phyloP scores from a whole-genome alignment of 148 eudicot genomes.

The Rhododendron mucronatum region DNA sequence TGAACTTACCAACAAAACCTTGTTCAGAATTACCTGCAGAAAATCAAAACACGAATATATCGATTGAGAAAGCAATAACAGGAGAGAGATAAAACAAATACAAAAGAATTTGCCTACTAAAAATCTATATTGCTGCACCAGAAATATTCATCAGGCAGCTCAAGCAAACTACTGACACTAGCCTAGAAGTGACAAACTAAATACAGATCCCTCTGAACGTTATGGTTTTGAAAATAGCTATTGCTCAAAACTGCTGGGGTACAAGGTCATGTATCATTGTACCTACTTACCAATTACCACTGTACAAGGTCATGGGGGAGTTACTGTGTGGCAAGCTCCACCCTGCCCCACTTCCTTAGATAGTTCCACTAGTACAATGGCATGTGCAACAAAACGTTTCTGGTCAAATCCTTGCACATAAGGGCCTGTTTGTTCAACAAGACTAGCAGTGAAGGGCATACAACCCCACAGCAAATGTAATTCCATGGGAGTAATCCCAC shows the following conservation, averaged over 20 bases:
- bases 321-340: not conserved
- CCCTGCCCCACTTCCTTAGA: not conserved
- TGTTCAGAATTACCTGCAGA: conserved; percentile 73
- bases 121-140: not conserved
- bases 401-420: not conserved
- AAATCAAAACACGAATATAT: not conserved
- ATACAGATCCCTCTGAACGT: not conserved
- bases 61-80: not conserved
- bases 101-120: not conserved
- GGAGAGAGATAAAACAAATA: not conserved
- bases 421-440: not conserved
- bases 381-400: not conserved
- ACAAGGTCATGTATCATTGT: not conserved
- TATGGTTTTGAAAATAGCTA: not conserved
- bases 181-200: not conserved
- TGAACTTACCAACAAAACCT: conserved; percentile 84
- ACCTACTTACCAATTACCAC: not conserved
- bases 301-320: not conserved
- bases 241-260: not conserved
- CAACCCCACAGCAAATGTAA: not conserved
- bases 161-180: not conserved
- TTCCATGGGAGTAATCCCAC: not conserved
- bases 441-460: not conserved
- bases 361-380: not conserved
- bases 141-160: not conserved